Conservation (phyloP, 768 basidiomycete genomes). For the Mycena filopes region DNA sequence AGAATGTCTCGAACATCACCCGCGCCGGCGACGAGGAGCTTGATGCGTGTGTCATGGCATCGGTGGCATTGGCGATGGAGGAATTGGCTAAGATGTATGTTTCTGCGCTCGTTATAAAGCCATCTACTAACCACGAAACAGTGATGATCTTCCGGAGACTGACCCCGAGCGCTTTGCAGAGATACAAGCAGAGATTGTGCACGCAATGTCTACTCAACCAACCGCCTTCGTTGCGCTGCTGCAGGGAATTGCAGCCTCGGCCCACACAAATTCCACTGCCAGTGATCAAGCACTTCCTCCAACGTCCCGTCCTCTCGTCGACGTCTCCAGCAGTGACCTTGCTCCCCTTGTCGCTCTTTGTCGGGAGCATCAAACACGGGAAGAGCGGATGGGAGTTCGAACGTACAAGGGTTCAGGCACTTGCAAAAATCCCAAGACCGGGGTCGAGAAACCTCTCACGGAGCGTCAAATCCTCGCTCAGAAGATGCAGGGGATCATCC, state of each 20-base stretch:
- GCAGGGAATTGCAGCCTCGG: background rate
- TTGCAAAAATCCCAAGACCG: conserved; percentile 11
- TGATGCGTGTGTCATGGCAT: no score
- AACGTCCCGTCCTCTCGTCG: background rate
- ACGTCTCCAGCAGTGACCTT: conserved; percentile 4
- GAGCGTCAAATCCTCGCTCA: background rate
- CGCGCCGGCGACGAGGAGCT: background rate
- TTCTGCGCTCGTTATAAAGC: no score
- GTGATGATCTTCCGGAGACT: background rate
- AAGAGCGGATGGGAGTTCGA: conserved; percentile 3
- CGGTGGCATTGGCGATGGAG: no score
- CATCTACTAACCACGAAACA: background rate
- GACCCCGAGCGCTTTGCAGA: conserved; percentile 11
- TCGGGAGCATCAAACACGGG: conserved; percentile 3
- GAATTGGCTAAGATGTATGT: no score
- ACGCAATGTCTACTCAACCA: conserved; percentile 1
- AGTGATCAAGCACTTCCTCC: background rate
- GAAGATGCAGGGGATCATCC: no score
- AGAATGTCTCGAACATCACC: no score
- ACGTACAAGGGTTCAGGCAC: background rate
- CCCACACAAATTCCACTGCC: background rate
- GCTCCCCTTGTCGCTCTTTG: background rate
- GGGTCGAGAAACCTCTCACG: background rate
- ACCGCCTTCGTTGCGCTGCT: conserved; percentile 2
- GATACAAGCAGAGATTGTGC: background rate